Percentiles rank a stretch among this genome's conserved stretches.
Evolutionary conservation across 106 monocot species (phyloP).

Genomic region (Dioscorea alata): DNA sequence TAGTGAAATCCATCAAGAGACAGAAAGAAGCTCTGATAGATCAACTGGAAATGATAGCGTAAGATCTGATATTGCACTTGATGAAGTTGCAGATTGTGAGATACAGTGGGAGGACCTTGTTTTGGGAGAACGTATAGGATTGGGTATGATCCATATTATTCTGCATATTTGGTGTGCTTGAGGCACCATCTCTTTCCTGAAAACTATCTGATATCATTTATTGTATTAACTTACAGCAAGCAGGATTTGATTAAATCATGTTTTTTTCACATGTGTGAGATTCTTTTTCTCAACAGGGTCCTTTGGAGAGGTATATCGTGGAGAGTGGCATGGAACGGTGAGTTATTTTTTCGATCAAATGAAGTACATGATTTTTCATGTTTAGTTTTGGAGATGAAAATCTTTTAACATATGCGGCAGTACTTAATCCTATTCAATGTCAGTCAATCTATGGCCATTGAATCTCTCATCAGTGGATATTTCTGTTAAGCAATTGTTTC

Average conservation of each 20-base stretch:
- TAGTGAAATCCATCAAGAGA: conserved; percentile 20
- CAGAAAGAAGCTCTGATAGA: conserved; percentile 42
- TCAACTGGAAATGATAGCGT: conserved; percentile 49
- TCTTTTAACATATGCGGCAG: no score
- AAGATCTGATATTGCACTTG: conserved; percentile 54
- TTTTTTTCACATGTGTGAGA: background rate
- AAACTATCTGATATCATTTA: background rate
- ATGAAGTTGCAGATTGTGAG: conserved; percentile 64
- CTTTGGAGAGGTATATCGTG: conserved; percentile 72
- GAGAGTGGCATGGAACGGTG: conserved; percentile 83
- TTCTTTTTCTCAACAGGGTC: conserved; percentile 37
- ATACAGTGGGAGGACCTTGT: conserved; percentile 68
- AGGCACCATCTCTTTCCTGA: background rate
- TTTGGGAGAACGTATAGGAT: conserved; percentile 62
- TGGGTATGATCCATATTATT: conserved; percentile 26
- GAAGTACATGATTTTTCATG: no score
- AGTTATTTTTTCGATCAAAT: conserved; percentile 15
- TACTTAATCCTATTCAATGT: no score
- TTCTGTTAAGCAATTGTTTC: no score
- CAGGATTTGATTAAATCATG: no score
- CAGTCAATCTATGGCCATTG: no score
- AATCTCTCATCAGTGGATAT: no score
- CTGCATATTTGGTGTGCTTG: background rate
- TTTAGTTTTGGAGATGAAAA: no score
- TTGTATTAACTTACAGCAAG: no score